These are phyloP conservation scores for Conringia planisiliqua DNA, from an alignment of 345 rosid genomes.

Conservation along the genomic window DNA sequence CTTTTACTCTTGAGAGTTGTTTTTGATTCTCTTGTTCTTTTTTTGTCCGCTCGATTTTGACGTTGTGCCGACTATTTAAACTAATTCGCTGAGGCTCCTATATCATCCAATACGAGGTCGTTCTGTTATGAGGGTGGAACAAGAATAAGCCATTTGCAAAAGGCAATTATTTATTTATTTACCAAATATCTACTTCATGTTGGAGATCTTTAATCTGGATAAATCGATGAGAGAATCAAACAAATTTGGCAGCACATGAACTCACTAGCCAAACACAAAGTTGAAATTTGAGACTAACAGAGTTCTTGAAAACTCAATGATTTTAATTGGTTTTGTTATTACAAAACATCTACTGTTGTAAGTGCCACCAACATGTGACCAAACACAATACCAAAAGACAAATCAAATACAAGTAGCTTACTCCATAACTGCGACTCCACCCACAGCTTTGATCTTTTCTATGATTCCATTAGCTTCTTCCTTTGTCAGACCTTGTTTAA, in stretches of 20 bases:
- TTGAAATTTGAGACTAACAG: background rate
- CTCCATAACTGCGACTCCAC: constrained; percentile 39
- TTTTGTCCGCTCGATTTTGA: constrained; percentile 24
- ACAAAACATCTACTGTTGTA: constrained; percentile 14
- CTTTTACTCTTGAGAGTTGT: constrained; percentile 22
- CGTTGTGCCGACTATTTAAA: constrained; percentile 3
- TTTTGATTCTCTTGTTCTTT: constrained; percentile 19
- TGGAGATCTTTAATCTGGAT: background rate
- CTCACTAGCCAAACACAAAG: background rate
- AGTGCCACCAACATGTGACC: background rate
- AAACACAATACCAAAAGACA: background rate
- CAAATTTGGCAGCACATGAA: background rate
- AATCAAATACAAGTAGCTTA: constrained; percentile 17
- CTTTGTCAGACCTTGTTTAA: constrained; percentile 38
- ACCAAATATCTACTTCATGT: no score
- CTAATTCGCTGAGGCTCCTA: background rate
- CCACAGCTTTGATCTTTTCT: constrained; percentile 35
- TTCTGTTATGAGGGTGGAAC: background rate
- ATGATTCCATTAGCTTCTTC: constrained; percentile 36
- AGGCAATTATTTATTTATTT: background rate
- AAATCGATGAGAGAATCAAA: background rate
- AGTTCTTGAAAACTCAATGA: background rate
- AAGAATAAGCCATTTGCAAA: background rate
- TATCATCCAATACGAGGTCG: background rate
- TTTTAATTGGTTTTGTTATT: constrained; percentile 14